A percentile compares a stretch with the other conserved stretches of the same genome.
These are phyloP conservation scores for Cladosporium sp. DNA, from an alignment of 2,329 filamentous ascomycete genomes.

Conservation along the genomic window DNA sequence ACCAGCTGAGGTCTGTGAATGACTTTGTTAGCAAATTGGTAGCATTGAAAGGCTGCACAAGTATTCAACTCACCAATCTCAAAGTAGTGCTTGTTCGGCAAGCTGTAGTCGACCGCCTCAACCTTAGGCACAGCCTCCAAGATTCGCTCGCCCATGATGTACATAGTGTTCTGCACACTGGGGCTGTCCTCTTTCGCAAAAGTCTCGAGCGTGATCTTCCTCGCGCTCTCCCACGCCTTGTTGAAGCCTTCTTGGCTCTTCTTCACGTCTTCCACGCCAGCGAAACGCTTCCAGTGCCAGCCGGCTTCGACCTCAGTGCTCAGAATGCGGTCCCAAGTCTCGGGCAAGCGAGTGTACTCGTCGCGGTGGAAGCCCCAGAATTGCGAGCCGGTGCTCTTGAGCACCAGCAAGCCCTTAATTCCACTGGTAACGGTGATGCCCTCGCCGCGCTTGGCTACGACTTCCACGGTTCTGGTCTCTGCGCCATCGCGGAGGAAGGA, in stretches of 20 bases:
- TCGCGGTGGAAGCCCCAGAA: constrained; percentile 94
- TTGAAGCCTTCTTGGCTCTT: constrained; percentile 66
- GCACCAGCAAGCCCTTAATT: constrained; percentile 76
- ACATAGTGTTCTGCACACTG: constrained; percentile 96
- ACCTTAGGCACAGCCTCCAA: constrained; percentile 69
- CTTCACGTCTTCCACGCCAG: constrained; percentile 63
- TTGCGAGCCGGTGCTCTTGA: constrained; percentile 94
- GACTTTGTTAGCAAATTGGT: background rate
- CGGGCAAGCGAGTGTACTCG: constrained; percentile 84
- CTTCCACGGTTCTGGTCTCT: constrained; percentile 81
- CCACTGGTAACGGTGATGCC: constrained; percentile 74
- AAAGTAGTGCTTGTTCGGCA: constrained; percentile 99
- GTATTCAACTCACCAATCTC: constrained; percentile 69
- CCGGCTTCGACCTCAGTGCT: constrained; percentile 85
- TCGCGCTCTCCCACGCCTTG: constrained; percentile 70
- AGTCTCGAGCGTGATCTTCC: constrained; percentile 79
- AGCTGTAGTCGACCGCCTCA: constrained; percentile 69
- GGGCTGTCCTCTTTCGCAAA: constrained; percentile 89
- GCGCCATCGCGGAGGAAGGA: constrained; percentile 87
- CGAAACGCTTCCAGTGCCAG: constrained; percentile 80
- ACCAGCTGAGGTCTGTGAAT: constrained; percentile 80
- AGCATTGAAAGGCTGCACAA: background rate
- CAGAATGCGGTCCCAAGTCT: constrained; percentile 92
- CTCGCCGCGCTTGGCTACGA: constrained; percentile 58
- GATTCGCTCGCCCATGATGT: constrained; percentile 93